Percentiles rank a stretch among this genome's conserved stretches.
phyloP scores from a whole-genome alignment of 495 filamentous ascomycete species.

The Penicillium coffeae region DNA sequence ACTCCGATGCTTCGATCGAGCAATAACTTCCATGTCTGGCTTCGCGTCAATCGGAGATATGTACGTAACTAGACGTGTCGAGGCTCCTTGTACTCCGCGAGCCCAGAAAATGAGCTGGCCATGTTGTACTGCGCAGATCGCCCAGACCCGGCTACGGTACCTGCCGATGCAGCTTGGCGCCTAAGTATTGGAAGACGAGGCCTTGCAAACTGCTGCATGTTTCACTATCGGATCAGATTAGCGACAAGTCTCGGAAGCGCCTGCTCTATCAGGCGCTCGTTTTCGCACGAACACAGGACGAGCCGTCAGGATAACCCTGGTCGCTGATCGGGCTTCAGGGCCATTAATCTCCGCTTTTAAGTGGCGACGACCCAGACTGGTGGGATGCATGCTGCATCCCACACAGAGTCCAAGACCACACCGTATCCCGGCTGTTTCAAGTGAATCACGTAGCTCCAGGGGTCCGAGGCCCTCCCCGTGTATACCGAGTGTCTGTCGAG shows the following conservation, averaged over 20 bases:
- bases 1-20: neutral
- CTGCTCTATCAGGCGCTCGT: too few species aligned
- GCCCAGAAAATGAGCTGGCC: neutral
- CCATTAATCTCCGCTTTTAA: constrained; percentile 13
- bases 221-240: too few species aligned
- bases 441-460: neutral
- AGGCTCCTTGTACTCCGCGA: neutral
- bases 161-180: neutral
- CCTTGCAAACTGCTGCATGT: neutral
- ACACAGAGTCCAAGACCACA: neutral
- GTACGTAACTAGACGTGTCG: neutral
- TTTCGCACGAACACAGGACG: too few species aligned
- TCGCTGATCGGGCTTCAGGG: constrained; percentile 4
- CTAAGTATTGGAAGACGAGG: neutral
- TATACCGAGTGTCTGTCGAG: too few species aligned
- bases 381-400: constrained; percentile 6
- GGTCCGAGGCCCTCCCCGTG: neutral
- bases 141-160: neutral
- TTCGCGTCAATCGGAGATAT: neutral
- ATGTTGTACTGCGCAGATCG: neutral
- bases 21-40: neutral
- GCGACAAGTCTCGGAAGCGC: too few species aligned
- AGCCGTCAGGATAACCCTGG: too few species aligned
- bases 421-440: neutral
- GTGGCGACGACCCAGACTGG: constrained; percentile 11